A percentile compares a stretch with the other conserved stretches of the same genome.
Evolutionary conservation across 768 basidiomycete genomes (phyloP).

Genomic region (Calvatia gigantea): DNA sequence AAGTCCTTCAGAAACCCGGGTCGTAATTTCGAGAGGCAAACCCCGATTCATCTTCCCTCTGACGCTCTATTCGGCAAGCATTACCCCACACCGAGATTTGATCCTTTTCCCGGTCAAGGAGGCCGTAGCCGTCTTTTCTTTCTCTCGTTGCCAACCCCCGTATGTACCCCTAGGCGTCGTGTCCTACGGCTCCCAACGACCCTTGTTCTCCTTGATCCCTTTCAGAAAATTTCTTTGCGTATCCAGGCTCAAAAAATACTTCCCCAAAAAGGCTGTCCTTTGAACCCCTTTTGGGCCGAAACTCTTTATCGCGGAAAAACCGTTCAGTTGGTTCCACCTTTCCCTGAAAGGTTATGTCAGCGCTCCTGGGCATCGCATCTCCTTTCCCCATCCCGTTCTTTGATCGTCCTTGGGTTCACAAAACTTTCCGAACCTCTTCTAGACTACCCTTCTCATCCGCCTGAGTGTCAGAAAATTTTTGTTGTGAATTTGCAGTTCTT

Average conservation of each 20-base stretch:
- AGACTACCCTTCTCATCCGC: background rate
- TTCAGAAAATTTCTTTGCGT: background rate
- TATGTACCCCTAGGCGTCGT: too few relatives aligned
- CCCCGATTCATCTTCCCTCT: background rate
- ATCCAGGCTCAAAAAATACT: background rate
- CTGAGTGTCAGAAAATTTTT: slow-evolving; percentile 4
- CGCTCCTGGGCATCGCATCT: background rate
- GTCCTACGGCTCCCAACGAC: too few relatives aligned
- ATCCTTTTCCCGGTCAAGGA: background rate
- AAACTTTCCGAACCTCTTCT: background rate
- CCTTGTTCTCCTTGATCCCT: background rate
- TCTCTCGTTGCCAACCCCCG: background rate
- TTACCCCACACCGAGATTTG: background rate
- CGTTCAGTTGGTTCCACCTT: background rate
- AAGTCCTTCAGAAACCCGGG: too few relatives aligned
- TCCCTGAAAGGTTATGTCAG: slow-evolving; percentile 3
- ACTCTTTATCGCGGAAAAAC: background rate
- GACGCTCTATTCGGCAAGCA: background rate
- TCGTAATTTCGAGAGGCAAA: too few relatives aligned
- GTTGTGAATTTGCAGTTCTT: background rate
- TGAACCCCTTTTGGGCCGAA: background rate
- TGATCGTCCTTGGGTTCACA: background rate
- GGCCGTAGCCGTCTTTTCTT: background rate
- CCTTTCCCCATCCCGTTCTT: background rate
- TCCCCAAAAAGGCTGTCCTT: background rate